Percentiles rank a stretch among this genome's conserved stretches.
These are phyloP conservation scores for Phytophthora gonapodyides DNA, from an alignment of 352 stramenopile species.

Conservation along the genomic window DNA sequence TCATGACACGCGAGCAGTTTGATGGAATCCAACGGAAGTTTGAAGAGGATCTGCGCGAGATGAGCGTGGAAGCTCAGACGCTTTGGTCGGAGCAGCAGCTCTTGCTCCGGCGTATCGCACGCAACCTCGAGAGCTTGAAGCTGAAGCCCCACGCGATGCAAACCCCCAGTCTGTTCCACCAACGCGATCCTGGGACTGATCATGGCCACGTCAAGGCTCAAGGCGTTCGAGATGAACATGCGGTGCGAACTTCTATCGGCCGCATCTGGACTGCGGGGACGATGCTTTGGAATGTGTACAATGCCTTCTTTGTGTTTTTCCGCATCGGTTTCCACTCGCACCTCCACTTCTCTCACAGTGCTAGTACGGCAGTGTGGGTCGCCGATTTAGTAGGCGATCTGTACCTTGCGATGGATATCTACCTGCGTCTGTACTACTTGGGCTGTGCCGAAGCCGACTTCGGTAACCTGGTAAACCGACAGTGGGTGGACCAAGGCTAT, in stretches of 20 bases:
- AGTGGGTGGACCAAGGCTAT: conserved; percentile 35
- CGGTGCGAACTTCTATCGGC: conserved; percentile 24
- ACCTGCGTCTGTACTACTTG: conserved; percentile 66
- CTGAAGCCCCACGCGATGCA: conserved; percentile 48
- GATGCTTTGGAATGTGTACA: conserved; percentile 68
- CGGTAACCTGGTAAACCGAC: conserved; percentile 43
- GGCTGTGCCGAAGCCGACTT: neutral
- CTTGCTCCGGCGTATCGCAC: conserved; percentile 30
- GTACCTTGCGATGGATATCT: conserved; percentile 55
- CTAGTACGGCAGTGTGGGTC: conserved; percentile 42
- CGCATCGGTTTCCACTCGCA: conserved; percentile 60
- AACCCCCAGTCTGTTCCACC: conserved; percentile 51
- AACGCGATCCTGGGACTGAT: conserved; percentile 32
- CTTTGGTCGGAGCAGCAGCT: conserved; percentile 39
- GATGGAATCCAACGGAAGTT: conserved; percentile 56
- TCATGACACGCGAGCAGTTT: conserved; percentile 68
- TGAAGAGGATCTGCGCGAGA: conserved; percentile 47
- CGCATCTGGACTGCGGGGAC: conserved; percentile 47
- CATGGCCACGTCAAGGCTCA: no score
- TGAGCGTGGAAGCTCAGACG: conserved; percentile 39
- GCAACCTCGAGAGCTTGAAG: conserved; percentile 49
- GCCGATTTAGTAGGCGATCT: conserved; percentile 39
- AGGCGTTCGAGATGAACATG: conserved; percentile 6
- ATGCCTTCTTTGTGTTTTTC: conserved; percentile 61
- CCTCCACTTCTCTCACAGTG: conserved; percentile 29